phyloP scores from a whole-genome alignment of 2,329 filamentous ascomycete genomes.

The Ophiostoma sp. region DNA sequence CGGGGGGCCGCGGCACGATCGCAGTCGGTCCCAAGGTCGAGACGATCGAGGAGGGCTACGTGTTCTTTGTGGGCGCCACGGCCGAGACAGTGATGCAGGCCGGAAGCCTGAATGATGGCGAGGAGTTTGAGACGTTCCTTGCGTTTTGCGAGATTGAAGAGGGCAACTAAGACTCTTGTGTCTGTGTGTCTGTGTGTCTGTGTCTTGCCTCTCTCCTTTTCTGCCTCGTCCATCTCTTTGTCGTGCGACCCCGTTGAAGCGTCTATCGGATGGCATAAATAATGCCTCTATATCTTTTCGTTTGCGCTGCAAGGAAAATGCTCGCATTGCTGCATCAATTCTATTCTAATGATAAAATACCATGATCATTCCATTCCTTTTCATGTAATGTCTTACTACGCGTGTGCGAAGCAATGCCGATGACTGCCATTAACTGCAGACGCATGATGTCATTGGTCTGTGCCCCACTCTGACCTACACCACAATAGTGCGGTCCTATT shows the following conservation, averaged over 20 bases:
- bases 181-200: too few species aligned
- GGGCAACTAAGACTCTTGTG: neutral
- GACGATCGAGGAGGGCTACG: slow-evolving; percentile 65
- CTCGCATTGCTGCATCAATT: too few species aligned
- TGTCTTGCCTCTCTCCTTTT: neutral
- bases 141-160: slow-evolving; percentile 82
- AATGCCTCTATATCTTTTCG: neutral
- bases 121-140: slow-evolving; percentile 82
- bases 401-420: neutral
- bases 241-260: neutral
- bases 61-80: slow-evolving; percentile 82
- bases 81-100: slow-evolving; percentile 77
- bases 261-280: neutral
- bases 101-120: slow-evolving; percentile 47
- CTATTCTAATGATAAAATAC: too few species aligned
- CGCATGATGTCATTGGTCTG: slow-evolving; percentile 21
- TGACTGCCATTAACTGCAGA: neutral
- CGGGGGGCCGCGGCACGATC: slow-evolving; percentile 73
- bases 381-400: too few species aligned
- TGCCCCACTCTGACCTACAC: neutral
- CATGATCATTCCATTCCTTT: too few species aligned
- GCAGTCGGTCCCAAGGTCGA: slow-evolving; percentile 76
- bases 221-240: neutral
- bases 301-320: too few species aligned
- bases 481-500: neutral